Conservation (phyloP, 352 stramenopile genomes). For the Phytophthora litchii region DNA sequence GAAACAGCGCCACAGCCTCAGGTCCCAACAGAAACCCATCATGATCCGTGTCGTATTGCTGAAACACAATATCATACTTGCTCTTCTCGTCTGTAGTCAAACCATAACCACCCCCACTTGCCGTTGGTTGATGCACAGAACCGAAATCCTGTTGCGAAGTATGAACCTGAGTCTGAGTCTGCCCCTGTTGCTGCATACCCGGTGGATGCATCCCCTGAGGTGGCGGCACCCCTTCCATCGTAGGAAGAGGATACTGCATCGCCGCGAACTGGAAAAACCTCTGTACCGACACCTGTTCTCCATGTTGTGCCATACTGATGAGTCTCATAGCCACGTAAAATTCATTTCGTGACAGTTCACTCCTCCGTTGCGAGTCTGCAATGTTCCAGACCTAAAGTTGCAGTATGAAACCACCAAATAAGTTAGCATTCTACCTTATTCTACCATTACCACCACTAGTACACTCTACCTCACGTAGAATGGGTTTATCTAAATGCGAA, state of each 20-base stretch:
- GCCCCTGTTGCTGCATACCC: conserved; percentile 20
- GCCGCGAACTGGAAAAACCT: conserved; percentile 72
- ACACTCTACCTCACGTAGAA: conserved; percentile 65
- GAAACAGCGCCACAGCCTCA: conserved; percentile 92
- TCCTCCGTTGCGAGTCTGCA: conserved; percentile 69
- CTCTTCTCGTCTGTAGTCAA: conserved; percentile 89
- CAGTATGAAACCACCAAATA: conserved; percentile 1
- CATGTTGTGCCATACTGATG: conserved; percentile 83
- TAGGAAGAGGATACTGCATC: conserved; percentile 60
- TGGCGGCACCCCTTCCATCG: conserved; percentile 68
- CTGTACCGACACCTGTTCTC: conserved; percentile 66
- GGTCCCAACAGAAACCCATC: conserved; percentile 92
- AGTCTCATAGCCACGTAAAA: conserved; percentile 90
- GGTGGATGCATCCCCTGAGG: conserved; percentile 38
- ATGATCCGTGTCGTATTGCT: conserved; percentile 89
- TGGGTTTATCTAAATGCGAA: conserved; percentile 89
- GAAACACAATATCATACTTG: conserved; percentile 93
- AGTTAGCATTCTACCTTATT: conserved; percentile 3
- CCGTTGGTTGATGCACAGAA: conserved; percentile 9
- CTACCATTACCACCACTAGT: not conserved
- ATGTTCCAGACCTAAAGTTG: conserved; percentile 77
- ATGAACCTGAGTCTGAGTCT: conserved; percentile 8
- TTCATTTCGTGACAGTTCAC: conserved; percentile 76
- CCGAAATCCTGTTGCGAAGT: conserved; percentile 21
- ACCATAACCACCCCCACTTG: conserved; percentile 56